phyloP scores from a whole-genome alignment of 2,329 filamentous ascomycete genomes.

The Sarocladium kiliense region DNA sequence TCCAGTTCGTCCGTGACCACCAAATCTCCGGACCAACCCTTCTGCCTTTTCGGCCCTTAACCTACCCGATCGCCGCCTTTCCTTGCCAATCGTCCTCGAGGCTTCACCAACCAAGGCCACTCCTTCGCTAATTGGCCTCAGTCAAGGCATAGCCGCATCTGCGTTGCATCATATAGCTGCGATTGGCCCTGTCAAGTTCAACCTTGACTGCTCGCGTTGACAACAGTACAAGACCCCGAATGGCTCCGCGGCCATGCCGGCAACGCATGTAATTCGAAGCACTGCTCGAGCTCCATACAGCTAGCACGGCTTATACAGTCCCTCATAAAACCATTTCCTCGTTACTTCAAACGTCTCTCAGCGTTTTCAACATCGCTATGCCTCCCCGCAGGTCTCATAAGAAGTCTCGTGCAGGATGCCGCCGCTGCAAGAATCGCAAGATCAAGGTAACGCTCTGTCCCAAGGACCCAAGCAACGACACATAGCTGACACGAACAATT shows the following conservation, averaged over 20 bases:
- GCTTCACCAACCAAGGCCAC: neutral
- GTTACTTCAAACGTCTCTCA: neutral
- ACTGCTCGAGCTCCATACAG: slow-evolving; percentile 56
- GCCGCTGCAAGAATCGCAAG: slow-evolving; percentile 61
- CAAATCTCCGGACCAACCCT: neutral
- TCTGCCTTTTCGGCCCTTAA: neutral
- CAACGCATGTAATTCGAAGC: slow-evolving; percentile 21
- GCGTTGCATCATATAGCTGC: neutral
- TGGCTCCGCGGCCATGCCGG: slow-evolving; percentile 9
- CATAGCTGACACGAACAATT: neutral
- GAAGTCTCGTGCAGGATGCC: slow-evolving; percentile 63
- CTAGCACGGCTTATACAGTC: neutral
- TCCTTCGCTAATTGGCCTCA: neutral
- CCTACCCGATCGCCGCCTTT: neutral
- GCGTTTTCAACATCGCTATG: slow-evolving; percentile 33
- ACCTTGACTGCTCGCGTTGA: too few relatives aligned
- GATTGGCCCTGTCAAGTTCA: too few relatives aligned
- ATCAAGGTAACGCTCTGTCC: slow-evolving; percentile 54
- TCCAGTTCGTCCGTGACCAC: neutral
- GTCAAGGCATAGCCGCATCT: neutral
- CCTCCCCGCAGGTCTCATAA: slow-evolving; percentile 64
- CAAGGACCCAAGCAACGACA: neutral
- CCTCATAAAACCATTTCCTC: neutral
- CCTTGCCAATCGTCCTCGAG: neutral
- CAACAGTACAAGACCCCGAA: neutral